phyloP scores from a whole-genome alignment of 208 protist genomes.

The Angomonas deanei region DNA sequence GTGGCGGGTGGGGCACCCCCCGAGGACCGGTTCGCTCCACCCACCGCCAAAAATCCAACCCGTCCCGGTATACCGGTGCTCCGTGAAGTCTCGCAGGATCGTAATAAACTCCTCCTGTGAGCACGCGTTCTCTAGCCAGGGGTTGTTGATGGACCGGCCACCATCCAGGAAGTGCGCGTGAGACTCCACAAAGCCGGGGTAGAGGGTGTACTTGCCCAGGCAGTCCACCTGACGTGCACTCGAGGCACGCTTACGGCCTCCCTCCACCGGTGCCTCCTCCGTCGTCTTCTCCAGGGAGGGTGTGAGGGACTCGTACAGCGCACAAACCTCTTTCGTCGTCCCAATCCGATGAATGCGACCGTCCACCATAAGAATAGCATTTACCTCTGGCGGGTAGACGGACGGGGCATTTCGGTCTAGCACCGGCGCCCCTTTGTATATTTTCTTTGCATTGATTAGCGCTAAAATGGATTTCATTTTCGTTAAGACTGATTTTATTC shows the following conservation, averaged over 20 bases:
- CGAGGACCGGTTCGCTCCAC: conserved; percentile 54
- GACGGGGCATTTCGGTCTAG: conserved; percentile 8
- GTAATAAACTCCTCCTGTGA: conserved; percentile 23
- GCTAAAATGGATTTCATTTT: conserved; percentile 12
- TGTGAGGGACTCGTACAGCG: conserved; percentile 13
- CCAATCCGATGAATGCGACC: conserved; percentile 34
- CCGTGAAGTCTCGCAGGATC: conserved; percentile 25
- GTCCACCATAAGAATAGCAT: conserved; percentile 36
- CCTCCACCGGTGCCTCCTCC: conserved; percentile 13
- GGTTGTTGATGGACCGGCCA: conserved; percentile 23
- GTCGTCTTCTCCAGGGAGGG: conserved; percentile 5
- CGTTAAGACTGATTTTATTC: not conserved
- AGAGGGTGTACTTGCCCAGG: conserved; percentile 19
- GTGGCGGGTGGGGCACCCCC: conserved; percentile 30
- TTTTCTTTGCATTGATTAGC: conserved; percentile 38
- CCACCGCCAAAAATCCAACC: conserved; percentile 39
- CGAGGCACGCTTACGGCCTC: conserved; percentile 18
- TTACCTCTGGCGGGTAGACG: conserved; percentile 21
- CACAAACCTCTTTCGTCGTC: conserved; percentile 20
- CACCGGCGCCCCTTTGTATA: conserved; percentile 34
- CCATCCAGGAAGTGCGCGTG: conserved; percentile 60
- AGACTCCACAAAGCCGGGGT: conserved; percentile 63
- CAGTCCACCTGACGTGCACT: conserved; percentile 40
- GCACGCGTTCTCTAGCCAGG: conserved; percentile 18
- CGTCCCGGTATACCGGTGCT: conserved; percentile 13